Base-by-base conservation (phyloP, 1,284 basidiomycete genomes). In the Apiotrichum laibachii region DNA sequence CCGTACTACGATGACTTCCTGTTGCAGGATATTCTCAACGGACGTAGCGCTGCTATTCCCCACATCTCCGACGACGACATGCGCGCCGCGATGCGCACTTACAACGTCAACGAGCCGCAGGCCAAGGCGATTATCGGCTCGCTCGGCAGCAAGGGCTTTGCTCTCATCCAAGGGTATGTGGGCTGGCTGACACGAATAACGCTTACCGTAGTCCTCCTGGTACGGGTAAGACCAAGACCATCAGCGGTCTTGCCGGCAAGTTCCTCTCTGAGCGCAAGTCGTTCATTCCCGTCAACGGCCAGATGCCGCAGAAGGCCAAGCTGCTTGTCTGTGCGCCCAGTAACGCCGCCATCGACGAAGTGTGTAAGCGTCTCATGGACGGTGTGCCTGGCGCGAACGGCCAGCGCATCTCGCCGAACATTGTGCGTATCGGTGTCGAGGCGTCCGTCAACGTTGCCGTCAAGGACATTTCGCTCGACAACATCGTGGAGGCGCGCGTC, bases 211-310 rank as follows among this genome's bases (percentile, higher is more conserved):
- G 93, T 50, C 96, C 96, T 33, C 96, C 96, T 1, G 96, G 96
- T 65, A 99, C 96, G 0, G 96, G 96, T 44, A 99, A 99, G 80
- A 99, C 96, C 12, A 97, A 92, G 52, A 99, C 96, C 0, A 99
- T 99, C 65, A 91, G 92, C 68, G 92, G 91, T 19, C 82, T 99
- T n/a, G 88, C 97, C 2, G 88, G 91, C 43, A 85, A 88, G 9
- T 93, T 90, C 72, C 77, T 95, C 42, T 84, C 87, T 1, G 83
- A 80, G 50, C 84, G 88, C 6, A 77, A 81, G 12, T 80, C 79
- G 31, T 76, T 82, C 18, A 83, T 88, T 70, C 49, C 71, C 37
- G 69, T 79, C 42, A 76, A 79, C 43, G 77, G 80, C 0, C 82
- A 85, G 47, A 84, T 83, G 63, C 79, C 79, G n/a, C 72, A 81